phyloP scores from a whole-genome alignment of 2,329 filamentous ascomycete genomes.

The Stachybotrys elegans region DNA sequence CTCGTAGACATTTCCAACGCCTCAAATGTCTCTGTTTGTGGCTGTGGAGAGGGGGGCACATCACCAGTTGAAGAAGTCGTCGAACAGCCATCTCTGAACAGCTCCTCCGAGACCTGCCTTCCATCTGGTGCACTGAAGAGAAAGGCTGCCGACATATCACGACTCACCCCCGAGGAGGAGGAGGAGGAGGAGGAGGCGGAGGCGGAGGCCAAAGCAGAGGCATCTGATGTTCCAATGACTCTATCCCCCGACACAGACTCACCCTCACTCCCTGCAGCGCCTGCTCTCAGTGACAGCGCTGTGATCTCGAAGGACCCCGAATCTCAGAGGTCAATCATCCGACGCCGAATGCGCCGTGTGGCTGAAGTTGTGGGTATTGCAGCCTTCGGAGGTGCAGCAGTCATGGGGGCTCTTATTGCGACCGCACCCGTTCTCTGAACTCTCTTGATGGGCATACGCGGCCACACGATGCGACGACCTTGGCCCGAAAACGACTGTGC shows the following conservation, averaged over 20 bases:
- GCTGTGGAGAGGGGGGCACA: too few species aligned
- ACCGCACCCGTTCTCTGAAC: too few species aligned
- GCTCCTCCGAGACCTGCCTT: too few species aligned
- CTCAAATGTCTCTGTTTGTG: too few species aligned
- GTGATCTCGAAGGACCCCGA: not conserved
- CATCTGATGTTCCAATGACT: not conserved
- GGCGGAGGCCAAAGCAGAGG: not conserved
- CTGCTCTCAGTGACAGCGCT: too few species aligned
- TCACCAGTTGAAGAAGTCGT: too few species aligned
- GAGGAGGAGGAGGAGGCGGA: not conserved
- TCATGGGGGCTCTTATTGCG: conserved; percentile 33
- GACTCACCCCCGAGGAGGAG: conserved; percentile 11
- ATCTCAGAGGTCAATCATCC: conserved; percentile 20
- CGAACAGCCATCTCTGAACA: too few species aligned
- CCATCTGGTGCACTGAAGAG: conserved; percentile 16
- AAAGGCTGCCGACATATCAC: conserved; percentile 22
- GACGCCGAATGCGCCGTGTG: conserved; percentile 21
- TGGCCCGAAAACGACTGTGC: too few species aligned
- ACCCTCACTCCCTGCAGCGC: not conserved
- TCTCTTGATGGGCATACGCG: too few species aligned
- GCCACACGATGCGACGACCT: too few species aligned
- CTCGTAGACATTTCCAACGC: too few species aligned
- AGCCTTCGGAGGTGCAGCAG: conserved; percentile 31
- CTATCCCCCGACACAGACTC: not conserved
- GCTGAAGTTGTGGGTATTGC: conserved; percentile 31